Percentiles rank a stretch among this genome's conserved stretches.
Conservation (phyloP, 805 yeast species). For the Kuraishia capsulata region DNA sequence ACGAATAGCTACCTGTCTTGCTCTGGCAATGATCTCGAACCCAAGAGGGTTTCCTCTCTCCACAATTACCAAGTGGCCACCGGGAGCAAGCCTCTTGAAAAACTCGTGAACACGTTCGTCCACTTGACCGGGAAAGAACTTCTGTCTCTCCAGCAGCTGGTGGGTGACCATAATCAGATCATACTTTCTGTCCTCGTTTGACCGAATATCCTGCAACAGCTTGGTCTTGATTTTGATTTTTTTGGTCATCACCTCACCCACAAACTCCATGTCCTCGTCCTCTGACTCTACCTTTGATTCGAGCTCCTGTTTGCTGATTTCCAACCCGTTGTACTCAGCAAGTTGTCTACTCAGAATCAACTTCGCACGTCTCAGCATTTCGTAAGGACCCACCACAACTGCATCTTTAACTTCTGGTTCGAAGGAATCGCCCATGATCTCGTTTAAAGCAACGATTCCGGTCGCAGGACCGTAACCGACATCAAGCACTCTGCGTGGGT, state of each 20-base stretch:
- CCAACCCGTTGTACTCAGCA: conserved; percentile 27
- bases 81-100: conserved; percentile 57
- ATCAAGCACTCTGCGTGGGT: conserved; percentile 63
- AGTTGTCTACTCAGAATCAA: conserved; percentile 62
- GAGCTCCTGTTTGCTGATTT: conserved; percentile 6
- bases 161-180: conserved; percentile 82
- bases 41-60: conserved; percentile 91
- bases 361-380: conserved; percentile 78
- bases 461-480: conserved; percentile 89
- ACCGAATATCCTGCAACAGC: conserved; percentile 35
- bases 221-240: conserved; percentile 45
- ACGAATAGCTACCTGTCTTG: conserved; percentile 83
- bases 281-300: conserved; percentile 4
- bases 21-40: conserved; percentile 80
- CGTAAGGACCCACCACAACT: conserved; percentile 56
- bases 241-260: conserved; percentile 50
- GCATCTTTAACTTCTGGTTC: conserved; percentile 59
- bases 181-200: conserved; percentile 44
- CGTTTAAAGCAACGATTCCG: conserved; percentile 83
- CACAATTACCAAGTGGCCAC: conserved; percentile 68
- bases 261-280: conserved; percentile 15
- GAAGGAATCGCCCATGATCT: conserved; percentile 61
- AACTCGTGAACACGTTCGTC: conserved; percentile 57
- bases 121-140: conserved; percentile 61
- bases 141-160: conserved; percentile 54